A percentile compares a stretch with the other conserved stretches of the same genome.
Evolutionary conservation across 169 alveolate genomes (phyloP).

Genomic region (Prorocentrum cordatum): DNA sequence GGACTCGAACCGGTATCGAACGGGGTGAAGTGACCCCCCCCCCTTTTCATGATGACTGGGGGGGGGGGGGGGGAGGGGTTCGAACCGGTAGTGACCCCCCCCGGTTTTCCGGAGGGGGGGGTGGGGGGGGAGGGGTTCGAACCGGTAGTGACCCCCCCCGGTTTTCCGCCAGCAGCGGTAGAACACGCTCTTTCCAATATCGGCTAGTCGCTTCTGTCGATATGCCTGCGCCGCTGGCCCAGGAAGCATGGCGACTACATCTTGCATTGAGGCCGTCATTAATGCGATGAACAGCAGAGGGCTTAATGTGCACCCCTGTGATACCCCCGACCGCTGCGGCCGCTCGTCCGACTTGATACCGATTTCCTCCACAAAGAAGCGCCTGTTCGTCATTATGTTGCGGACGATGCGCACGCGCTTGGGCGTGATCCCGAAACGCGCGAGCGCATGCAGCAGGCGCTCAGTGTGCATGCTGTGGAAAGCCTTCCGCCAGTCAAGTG

Average conservation of each 20-base stretch:
- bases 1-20: too few species aligned
- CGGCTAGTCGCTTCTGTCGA: not conserved
- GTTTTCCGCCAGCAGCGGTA: too few species aligned
- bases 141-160: too few species aligned
- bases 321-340: not conserved
- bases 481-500: conserved; percentile 3
- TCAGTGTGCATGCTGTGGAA: not conserved
- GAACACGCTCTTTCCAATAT: too few species aligned
- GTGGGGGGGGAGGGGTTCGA: too few species aligned
- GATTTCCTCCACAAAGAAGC: not conserved
- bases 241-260: not conserved
- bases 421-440: not conserved
- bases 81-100: too few species aligned
- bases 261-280: not conserved
- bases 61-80: too few species aligned
- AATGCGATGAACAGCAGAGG: not conserved
- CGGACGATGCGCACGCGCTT: not conserved
- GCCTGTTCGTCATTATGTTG: not conserved
- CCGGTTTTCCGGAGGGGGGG: too few species aligned
- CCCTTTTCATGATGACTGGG: too few species aligned
- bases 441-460: not conserved
- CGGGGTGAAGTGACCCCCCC: too few species aligned
- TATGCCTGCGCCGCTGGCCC: not conserved
- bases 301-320: not conserved
- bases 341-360: not conserved